A percentile compares a stretch with the other conserved stretches of the same genome.
phyloP scores from a whole-genome alignment of 305 asterid genomes.

The Rubia tinctorum region DNA sequence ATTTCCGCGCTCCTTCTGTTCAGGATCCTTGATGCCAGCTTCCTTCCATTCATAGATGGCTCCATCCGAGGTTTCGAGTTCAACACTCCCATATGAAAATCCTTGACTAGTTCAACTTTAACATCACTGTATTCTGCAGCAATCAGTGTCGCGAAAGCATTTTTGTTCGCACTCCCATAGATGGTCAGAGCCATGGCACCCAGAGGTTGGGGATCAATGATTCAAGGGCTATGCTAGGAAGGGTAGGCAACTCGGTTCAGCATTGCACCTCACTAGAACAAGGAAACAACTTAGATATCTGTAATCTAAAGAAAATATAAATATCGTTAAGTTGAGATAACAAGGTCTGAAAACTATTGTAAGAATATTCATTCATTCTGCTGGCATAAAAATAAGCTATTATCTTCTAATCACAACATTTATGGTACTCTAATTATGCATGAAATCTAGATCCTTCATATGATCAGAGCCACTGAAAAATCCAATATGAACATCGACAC shows the following conservation, averaged over 20 bases:
- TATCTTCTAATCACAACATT: not conserved
- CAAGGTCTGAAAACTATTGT: not conserved
- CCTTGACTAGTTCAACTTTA: too few species aligned
- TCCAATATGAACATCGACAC: conserved; percentile 13
- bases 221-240: too few species aligned
- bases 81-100: too few species aligned
- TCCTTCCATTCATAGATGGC: too few species aligned
- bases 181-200: not conserved
- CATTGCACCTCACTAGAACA: not conserved
- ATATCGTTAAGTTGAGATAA: not conserved
- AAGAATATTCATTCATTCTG: not conserved
- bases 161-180: not conserved
- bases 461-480: not conserved
- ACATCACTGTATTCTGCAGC: not conserved
- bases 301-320: not conserved
- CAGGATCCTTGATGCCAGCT: too few species aligned
- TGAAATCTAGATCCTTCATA: not conserved
- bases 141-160: not conserved
- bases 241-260: too few species aligned
- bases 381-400: not conserved
- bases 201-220: not conserved
- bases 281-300: not conserved
- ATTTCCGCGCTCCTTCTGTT: too few species aligned
- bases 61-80: too few species aligned
- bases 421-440: not conserved